phyloP scores from a whole-genome alignment of 2,329 filamentous ascomycete species.

The Colletotrichum lentis region DNA sequence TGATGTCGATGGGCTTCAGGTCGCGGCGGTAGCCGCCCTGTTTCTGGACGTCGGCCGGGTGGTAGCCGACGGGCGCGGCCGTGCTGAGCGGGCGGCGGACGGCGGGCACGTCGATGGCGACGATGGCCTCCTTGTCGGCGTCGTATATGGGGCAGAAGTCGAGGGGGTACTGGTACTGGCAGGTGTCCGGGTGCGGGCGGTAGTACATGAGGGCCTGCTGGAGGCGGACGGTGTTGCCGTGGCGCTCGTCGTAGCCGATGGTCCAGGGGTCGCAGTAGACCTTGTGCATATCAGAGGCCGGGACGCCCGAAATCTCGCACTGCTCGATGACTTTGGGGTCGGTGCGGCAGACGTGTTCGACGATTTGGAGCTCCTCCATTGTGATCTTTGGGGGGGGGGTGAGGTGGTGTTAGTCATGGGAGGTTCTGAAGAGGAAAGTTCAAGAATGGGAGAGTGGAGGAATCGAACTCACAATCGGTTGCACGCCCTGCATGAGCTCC shows the following conservation, averaged over 20 bases:
- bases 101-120: constrained; percentile 84
- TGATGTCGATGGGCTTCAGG: constrained; percentile 87
- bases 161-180: constrained; percentile 88
- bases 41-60: constrained; percentile 74
- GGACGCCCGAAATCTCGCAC: constrained; percentile 82
- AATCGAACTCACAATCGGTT: constrained; percentile 88
- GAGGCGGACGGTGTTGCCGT: constrained; percentile 78
- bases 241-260: constrained; percentile 91
- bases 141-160: constrained; percentile 96
- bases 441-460: no score
- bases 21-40: constrained; percentile 79
- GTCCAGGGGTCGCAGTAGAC: constrained; percentile 98
- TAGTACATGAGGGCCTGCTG: constrained; percentile 98
- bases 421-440: neutral
- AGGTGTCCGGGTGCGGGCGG: constrained; percentile 82
- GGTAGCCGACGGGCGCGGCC: constrained; percentile 79
- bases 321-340: constrained; percentile 91
- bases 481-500: constrained; percentile 77
- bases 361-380: constrained; percentile 85
- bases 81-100: constrained; percentile 78
- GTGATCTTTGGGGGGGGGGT: constrained; percentile 68
- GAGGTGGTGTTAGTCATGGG: neutral
- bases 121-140: constrained; percentile 77
- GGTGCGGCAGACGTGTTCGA: constrained; percentile 77
- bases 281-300: constrained; percentile 87